phyloP scores from a whole-genome alignment of 495 filamentous ascomycete genomes.

The Penicillium cinerascens region DNA sequence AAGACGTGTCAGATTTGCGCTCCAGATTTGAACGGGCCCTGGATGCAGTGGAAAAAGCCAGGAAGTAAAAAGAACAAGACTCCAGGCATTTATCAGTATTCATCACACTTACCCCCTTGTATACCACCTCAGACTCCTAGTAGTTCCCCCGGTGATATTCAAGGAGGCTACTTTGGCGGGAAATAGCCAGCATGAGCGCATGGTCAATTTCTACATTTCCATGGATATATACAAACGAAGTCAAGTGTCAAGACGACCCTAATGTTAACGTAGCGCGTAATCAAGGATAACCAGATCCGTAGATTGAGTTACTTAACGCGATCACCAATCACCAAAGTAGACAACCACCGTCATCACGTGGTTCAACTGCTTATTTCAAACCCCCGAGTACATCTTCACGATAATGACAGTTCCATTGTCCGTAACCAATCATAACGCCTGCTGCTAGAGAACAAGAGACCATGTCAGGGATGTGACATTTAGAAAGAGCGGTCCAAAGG shows the following conservation, averaged over 20 bases:
- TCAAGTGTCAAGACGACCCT: constrained; percentile 1
- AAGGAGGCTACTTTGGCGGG: neutral
- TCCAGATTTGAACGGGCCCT: constrained; percentile 47
- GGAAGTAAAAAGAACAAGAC: constrained; percentile 3
- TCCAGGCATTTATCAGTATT: constrained; percentile 4
- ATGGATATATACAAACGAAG: neutral
- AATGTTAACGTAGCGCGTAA: constrained; percentile 2
- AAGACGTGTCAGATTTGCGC: constrained; percentile 65
- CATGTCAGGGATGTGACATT: neutral
- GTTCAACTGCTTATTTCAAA: neutral
- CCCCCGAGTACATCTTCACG: neutral
- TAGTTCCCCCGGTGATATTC: neutral
- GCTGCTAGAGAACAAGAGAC: neutral
- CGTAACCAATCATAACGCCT: neutral
- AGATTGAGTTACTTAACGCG: constrained; percentile 11
- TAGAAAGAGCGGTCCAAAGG: constrained; percentile 28
- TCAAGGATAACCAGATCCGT: constrained; percentile 19
- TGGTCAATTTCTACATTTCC: neutral
- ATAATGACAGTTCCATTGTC: neutral
- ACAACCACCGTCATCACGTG: constrained; percentile 6
- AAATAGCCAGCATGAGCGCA: neutral
- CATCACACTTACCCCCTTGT: neutral
- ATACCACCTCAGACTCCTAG: neutral
- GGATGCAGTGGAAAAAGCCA: constrained; percentile 34
- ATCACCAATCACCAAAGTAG: constrained; percentile 2